These are phyloP conservation scores for Dendrobium nobile DNA, from an alignment of 106 monocot genomes.

Conservation along the genomic window DNA sequence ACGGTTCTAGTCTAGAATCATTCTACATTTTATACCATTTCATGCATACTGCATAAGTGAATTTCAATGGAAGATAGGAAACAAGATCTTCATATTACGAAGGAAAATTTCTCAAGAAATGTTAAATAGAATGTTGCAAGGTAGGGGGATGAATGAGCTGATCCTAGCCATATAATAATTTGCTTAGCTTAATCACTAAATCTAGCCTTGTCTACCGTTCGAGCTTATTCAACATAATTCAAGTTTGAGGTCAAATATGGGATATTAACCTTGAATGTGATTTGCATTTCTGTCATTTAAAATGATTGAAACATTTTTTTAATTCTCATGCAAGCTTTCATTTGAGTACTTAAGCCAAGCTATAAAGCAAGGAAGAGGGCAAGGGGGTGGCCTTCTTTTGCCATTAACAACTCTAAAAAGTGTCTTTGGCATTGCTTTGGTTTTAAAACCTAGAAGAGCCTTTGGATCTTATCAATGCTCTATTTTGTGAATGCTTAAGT, in stretches of 20 bases:
- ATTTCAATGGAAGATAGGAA: background rate
- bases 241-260: background rate
- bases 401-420: background rate
- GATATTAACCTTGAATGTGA: conserved; percentile 2
- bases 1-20: background rate
- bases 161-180: background rate
- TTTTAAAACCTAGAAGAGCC: background rate
- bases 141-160: background rate
- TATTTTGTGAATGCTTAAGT: too few relatives aligned
- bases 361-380: background rate
- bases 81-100: background rate
- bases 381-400: background rate
- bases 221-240: background rate
- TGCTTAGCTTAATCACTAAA: background rate
- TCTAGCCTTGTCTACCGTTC: background rate
- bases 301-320: background rate
- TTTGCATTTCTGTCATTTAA: background rate
- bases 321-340: background rate
- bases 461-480: background rate
- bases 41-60: background rate
- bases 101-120: background rate
- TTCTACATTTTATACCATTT: background rate
- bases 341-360: background rate
- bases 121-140: background rate
- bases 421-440: background rate